These are phyloP conservation scores for Panicum hallii DNA, from an alignment of 202 grass and related monocot genomes.

Conservation along the genomic window DNA sequence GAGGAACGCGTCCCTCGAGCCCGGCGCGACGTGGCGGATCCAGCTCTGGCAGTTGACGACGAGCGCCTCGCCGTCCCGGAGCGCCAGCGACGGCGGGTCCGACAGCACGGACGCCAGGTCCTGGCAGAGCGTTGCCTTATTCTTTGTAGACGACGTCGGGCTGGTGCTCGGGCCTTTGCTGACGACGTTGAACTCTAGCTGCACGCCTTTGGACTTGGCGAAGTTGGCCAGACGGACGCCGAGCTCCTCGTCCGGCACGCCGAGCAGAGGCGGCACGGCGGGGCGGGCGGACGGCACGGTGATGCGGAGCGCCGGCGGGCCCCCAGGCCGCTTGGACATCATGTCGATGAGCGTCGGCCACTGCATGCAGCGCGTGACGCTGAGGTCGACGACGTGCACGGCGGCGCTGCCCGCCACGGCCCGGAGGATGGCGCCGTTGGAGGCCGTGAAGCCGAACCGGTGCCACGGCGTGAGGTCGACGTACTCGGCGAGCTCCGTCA, in stretches of 20 bases:
- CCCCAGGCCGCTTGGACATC: conserved; percentile 51
- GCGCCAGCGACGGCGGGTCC: conserved; percentile 39
- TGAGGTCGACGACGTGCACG: conserved; percentile 70
- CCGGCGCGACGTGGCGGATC: conserved; percentile 58
- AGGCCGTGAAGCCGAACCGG: conserved; percentile 76
- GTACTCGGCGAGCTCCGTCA: conserved; percentile 77
- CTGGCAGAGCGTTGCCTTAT: conserved; percentile 1
- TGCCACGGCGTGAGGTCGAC: conserved; percentile 78
- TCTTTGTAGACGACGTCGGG: not conserved
- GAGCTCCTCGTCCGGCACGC: conserved; percentile 49
- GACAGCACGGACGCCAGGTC: conserved; percentile 48
- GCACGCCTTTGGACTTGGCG: conserved; percentile 62
- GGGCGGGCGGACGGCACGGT: conserved; percentile 65
- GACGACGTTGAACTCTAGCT: conserved; percentile 63
- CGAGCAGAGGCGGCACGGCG: conserved; percentile 49
- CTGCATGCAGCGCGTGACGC: conserved; percentile 74
- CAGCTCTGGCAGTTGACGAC: conserved; percentile 76
- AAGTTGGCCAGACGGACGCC: conserved; percentile 63
- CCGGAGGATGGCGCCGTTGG: conserved; percentile 68
- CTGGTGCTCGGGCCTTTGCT: not conserved
- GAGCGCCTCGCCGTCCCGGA: conserved; percentile 59
- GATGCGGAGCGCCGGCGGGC: conserved; percentile 61
- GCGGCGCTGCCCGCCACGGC: conserved; percentile 40
- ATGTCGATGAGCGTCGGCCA: conserved; percentile 84
- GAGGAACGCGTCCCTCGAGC: conserved; percentile 47